Conservation (phyloP, 352 stramenopile genomes). For the Phytophthora boehmeriae region DNA sequence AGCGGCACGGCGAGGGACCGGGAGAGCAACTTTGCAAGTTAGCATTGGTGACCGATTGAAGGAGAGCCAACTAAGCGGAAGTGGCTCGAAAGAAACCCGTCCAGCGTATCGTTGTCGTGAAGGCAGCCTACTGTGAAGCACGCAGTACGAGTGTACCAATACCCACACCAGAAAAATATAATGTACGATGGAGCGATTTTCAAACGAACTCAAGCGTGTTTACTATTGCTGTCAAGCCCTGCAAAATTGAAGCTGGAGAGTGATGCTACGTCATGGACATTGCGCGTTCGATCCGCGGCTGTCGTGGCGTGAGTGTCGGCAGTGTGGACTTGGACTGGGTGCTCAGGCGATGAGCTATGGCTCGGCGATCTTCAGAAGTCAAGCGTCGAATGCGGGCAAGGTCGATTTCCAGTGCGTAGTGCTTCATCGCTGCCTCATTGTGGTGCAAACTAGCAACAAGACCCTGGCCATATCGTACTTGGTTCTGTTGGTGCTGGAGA, state of each 20-base stretch:
- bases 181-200: slow-evolving; percentile 56
- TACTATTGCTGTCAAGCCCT: too few relatives aligned
- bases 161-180: slow-evolving; percentile 41
- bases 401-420: slow-evolving; percentile 34
- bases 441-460: slow-evolving; percentile 7
- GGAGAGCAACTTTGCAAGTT: slow-evolving; percentile 2
- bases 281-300: slow-evolving; percentile 17
- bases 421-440: slow-evolving; percentile 40
- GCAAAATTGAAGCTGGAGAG: too few relatives aligned
- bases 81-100: slow-evolving; percentile 3
- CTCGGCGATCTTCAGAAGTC: slow-evolving; percentile 32
- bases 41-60: slow-evolving; percentile 35
- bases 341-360: slow-evolving; percentile 9
- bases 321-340: slow-evolving; percentile 10
- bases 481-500: slow-evolving; percentile 7
- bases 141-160: slow-evolving; percentile 44
- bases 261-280: too few relatives aligned
- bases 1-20: slow-evolving; percentile 22
- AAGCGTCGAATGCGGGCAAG: slow-evolving; percentile 34
- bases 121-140: slow-evolving; percentile 35
- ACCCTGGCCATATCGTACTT: slow-evolving; percentile 13
- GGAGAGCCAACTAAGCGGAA: slow-evolving; percentile 16
- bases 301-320: slow-evolving; percentile 17
- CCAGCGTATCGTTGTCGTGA: slow-evolving; percentile 17
- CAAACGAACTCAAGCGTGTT: slow-evolving; percentile 10